Evolutionary conservation across 495 filamentous ascomycete species (phyloP).

Genomic region (Viridothelium virens): DNA sequence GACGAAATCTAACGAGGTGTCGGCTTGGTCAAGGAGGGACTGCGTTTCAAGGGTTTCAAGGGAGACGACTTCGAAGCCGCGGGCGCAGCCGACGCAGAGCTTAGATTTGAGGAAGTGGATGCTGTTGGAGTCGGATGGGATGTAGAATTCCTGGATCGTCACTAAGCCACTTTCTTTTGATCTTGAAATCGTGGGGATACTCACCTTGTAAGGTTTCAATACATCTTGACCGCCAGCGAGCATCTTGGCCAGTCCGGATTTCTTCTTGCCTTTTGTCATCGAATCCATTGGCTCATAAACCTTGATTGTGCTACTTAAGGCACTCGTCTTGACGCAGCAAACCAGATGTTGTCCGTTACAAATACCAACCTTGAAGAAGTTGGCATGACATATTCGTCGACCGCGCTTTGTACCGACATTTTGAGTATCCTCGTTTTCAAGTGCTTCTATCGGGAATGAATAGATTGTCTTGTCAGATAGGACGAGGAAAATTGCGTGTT

Average conservation of each 20-base stretch:
- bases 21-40: conserved; percentile 92
- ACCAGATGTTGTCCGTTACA: conserved; percentile 91
- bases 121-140: conserved; percentile 89
- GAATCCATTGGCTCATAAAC: conserved; percentile 95
- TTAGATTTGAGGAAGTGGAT: conserved; percentile 97
- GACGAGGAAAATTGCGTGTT: conserved; percentile 86
- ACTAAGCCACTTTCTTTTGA: neutral
- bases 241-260: conserved; percentile 88
- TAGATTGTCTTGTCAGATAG: conserved; percentile 83
- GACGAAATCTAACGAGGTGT: conserved; percentile 96
- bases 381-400: conserved; percentile 97
- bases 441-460: conserved; percentile 77
- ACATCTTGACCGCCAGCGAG: conserved; percentile 89
- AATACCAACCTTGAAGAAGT: conserved; percentile 96
- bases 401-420: conserved; percentile 64
- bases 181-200: conserved; percentile 15
- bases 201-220: conserved; percentile 82
- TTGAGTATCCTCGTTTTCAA: conserved; percentile 68
- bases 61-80: conserved; percentile 94
- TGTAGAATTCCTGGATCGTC: conserved; percentile 73
- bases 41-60: conserved; percentile 97
- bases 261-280: conserved; percentile 83
- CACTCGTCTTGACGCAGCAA: conserved; percentile 85
- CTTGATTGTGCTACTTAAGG: conserved; percentile 89
- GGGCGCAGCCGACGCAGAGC: conserved; percentile 88